Evolutionary conservation across 148 eudicot species (phyloP), one percentile per base, ranked within the genome.

Genomic region (Rhododendron ovatum): DNA sequence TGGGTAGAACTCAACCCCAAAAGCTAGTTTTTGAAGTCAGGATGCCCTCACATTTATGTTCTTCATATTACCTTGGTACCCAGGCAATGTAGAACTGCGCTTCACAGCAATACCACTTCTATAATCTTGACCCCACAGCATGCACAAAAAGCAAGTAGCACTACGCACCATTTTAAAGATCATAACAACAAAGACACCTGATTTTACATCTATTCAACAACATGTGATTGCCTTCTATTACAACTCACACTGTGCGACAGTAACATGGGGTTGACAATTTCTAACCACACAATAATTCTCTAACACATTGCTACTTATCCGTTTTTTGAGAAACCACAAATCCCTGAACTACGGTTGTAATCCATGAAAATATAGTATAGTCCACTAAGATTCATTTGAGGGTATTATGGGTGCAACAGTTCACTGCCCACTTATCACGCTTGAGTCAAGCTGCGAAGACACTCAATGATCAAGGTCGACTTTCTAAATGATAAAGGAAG

Each of bases 371-470:
- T 2, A 83, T 2, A 69, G n/a, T 8, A 71, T 26, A 30, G 17
- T 74, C 80, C 80, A 84, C 86, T 74, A 74, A 20, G 81, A 73
- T 74, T 50, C 57, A 57, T 69, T 83, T 28, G 26, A 41, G 43
- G 59, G 33, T 1, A 18, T 18, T 45, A 74, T 73, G 80, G 37
- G 50, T 30, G 22, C 50, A 73, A 26, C 41, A 26, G 55, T 57
- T n/a, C 69, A 50, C 69, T 74, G 85, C 84, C 69, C 43, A 51
- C 80, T n/a, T 41, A 45, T 47, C 78, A 55, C 15, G 75, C 53
- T 69, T 24, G 28, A 84, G 63, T 84, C 69, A 35, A 74, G 28
- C 45, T 20, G 81, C 43, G n/a, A 9, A 75, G 86, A 83, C 20
- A 83, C 30, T 67, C 28, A 9, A 12, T 26, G 78, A 50, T 35